Conservation (phyloP, 257 asterid genomes). For the Solanum sitiens region DNA sequence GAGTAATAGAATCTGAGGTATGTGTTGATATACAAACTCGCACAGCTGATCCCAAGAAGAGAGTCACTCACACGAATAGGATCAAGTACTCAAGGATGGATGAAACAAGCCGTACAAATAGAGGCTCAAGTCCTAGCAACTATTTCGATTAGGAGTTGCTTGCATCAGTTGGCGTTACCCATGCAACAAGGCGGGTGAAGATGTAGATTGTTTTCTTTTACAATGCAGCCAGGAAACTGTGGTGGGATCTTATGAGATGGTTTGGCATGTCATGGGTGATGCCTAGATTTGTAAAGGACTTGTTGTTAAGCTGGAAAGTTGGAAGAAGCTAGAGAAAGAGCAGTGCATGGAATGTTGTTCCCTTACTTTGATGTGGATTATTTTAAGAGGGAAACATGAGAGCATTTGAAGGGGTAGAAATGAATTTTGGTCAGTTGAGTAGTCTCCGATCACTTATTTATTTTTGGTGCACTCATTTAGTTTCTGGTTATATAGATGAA, state of each 20-base stretch:
- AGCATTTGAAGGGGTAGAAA: neutral
- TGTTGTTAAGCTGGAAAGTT: neutral
- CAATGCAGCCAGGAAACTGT: neutral
- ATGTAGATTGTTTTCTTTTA: neutral
- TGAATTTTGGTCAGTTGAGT: neutral
- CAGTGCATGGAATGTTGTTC: neutral
- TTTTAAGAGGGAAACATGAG: neutral
- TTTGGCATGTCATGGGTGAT: neutral
- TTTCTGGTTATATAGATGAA: neutral
- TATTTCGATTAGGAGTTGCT: neutral
- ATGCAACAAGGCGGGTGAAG: neutral
- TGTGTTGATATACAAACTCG: neutral
- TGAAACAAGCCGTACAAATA: neutral
- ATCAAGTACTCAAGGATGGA: neutral
- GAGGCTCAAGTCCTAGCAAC: neutral
- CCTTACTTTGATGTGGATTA: neutral
- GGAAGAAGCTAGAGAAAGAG: neutral
- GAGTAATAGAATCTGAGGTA: neutral
- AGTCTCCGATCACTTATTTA: neutral
- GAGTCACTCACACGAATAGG: neutral
- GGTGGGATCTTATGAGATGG: neutral
- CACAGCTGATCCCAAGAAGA: neutral
- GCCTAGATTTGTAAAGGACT: neutral
- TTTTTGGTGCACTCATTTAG: neutral
- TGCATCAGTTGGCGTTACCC: neutral